Conservation (phyloP, 441 rosid genomes). For the Populus tomentosa region DNA sequence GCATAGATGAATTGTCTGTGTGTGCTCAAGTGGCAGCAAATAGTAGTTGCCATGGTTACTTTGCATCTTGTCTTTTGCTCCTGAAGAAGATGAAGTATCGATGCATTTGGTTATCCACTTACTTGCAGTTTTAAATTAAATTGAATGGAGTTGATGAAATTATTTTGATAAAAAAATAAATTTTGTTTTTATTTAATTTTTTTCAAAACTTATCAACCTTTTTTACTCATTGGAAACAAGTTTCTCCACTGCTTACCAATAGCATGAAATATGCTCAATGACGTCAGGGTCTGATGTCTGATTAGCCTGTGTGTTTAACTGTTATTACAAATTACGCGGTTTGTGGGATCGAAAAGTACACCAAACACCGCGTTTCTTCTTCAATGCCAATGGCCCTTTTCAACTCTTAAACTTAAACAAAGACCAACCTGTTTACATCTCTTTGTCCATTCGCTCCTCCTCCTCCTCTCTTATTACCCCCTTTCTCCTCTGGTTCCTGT, state of each 20-base stretch:
- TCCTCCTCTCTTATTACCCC: not conserved
- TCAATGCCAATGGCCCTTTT: not conserved
- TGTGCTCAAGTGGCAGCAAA: not conserved
- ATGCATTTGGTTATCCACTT: no score
- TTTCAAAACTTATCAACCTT: no score
- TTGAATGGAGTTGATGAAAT: no score
- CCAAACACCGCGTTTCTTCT: constrained; percentile 22
- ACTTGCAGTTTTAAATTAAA: no score
- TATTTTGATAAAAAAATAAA: no score
- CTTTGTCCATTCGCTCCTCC: constrained; percentile 1
- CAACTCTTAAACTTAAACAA: not conserved
- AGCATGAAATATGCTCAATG: not conserved
- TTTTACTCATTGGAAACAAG: not conserved
- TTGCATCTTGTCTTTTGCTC: not conserved
- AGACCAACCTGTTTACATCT: not conserved
- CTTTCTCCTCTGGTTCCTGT: not conserved
- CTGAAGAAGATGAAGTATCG: not conserved
- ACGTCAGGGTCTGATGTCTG: not conserved
- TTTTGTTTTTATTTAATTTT: no score
- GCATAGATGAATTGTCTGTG: not conserved
- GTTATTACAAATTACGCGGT: not conserved
- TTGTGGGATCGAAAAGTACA: not conserved
- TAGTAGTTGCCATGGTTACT: not conserved
- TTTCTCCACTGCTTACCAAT: not conserved
- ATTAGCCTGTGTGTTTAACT: not conserved